These are phyloP conservation scores for Allomyces arbusculus DNA, from an alignment of 192 early-diverging fungal genomes.

Conservation along the genomic window DNA sequence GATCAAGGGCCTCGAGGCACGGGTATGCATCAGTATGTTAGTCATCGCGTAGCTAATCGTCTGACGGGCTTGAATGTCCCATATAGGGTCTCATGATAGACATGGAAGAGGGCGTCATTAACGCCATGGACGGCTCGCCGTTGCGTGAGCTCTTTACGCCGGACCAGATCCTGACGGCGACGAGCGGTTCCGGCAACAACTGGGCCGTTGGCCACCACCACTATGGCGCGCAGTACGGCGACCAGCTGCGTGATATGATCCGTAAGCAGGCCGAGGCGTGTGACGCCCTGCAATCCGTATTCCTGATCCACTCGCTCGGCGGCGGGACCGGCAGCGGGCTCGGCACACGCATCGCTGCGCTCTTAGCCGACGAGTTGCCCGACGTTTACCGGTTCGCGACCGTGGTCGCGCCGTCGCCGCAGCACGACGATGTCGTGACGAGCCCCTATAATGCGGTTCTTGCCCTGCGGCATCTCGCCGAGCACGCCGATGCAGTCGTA, in stretches of 20 bases:
- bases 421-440: slow-evolving; percentile 2
- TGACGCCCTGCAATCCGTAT: slow-evolving; percentile 30
- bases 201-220: slow-evolving; percentile 29
- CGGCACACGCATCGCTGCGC: slow-evolving; percentile 18
- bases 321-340: slow-evolving; percentile 39
- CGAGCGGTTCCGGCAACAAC: slow-evolving; percentile 36
- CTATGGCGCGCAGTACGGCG: slow-evolving; percentile 19
- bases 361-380: slow-evolving; percentile 19
- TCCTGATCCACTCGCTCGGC: slow-evolving; percentile 23
- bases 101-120: slow-evolving; percentile 34
- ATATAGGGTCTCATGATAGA: slow-evolving; percentile 30
- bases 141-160: slow-evolving; percentile 21
- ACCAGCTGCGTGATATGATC: slow-evolving; percentile 20
- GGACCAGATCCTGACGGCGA: slow-evolving; percentile 17
- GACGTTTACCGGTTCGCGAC: slow-evolving; percentile 2
- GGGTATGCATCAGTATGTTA: slow-evolving; percentile 1
- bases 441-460: not conserved
- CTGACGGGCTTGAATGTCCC: not conserved
- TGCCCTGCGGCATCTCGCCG: not conserved
- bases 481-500: slow-evolving; percentile 1
- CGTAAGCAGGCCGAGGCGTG: slow-evolving; percentile 27
- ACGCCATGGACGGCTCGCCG: slow-evolving; percentile 12
- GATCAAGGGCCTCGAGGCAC: slow-evolving; percentile 17
- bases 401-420: not conserved
- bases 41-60: too few species aligned